These are phyloP conservation scores for Cryptococcus wingfieldii DNA, from an alignment of 1,284 basidiomycete species.

Conservation along the genomic window DNA sequence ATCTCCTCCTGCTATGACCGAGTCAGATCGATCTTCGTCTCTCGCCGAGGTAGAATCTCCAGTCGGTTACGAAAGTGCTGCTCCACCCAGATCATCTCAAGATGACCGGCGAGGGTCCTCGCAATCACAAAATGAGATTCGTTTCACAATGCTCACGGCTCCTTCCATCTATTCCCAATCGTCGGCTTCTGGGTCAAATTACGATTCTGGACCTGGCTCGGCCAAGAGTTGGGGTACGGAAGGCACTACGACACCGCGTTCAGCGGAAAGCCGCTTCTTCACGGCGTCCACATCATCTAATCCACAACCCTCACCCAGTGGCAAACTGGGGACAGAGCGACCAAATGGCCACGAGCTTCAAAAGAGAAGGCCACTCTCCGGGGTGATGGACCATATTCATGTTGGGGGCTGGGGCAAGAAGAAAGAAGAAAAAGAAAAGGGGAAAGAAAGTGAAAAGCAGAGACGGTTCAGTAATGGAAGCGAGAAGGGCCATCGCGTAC, in stretches of 20 bases:
- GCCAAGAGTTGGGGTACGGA: slow-evolving; percentile 12
- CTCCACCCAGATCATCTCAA: slow-evolving; percentile 3
- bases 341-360: neutral
- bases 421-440: slow-evolving; percentile 6
- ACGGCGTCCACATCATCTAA: no score
- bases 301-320: no score
- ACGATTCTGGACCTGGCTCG: slow-evolving; percentile 15
- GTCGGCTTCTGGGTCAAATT: slow-evolving; percentile 9
- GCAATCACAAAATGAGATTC: slow-evolving; percentile 8
- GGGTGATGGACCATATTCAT: slow-evolving; percentile 1
- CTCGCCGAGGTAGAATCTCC: neutral
- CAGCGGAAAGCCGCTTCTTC: neutral
- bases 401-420: slow-evolving; percentile 22
- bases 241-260: slow-evolving; percentile 2
- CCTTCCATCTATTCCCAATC: slow-evolving; percentile 32
- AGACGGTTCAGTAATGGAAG: no score
- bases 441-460: neutral
- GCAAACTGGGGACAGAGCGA: no score
- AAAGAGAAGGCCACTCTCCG: neutral
- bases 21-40: neutral
- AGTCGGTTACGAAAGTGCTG: neutral
- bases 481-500: no score
- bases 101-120: neutral
- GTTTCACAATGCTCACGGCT: slow-evolving; percentile 22
- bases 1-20: neutral